Percentiles rank a stretch among this genome's conserved stretches.
phyloP scores from a whole-genome alignment of 78 protist species.

The Acrasis kona region DNA sequence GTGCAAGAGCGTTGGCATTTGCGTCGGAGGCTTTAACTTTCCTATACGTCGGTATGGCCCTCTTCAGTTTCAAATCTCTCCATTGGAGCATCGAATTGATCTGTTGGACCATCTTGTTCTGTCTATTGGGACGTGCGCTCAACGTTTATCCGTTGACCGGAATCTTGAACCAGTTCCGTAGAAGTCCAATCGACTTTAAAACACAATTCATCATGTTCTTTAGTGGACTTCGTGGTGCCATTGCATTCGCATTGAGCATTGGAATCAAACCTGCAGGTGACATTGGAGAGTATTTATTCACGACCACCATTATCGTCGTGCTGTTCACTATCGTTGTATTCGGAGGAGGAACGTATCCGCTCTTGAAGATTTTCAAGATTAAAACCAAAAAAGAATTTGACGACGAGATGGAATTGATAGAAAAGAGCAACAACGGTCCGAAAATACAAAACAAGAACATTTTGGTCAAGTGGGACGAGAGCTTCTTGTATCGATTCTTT shows the following conservation, averaged over 20 bases:
- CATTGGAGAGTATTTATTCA: conserved; percentile 14
- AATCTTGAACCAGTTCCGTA: conserved; percentile 7
- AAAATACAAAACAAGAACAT: too few relatives aligned
- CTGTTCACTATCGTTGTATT: conserved; percentile 37
- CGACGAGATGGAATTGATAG: not conserved
- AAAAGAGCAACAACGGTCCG: too few relatives aligned
- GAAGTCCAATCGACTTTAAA: not conserved
- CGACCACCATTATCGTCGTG: conserved; percentile 57
- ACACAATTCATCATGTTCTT: conserved; percentile 42
- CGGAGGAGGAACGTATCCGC: conserved; percentile 40
- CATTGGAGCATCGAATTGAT: not conserved
- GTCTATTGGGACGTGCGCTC: conserved; percentile 30
- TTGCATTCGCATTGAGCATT: conserved; percentile 67
- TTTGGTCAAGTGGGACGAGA: too few relatives aligned
- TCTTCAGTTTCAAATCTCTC: conserved; percentile 6
- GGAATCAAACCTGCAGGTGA: not conserved
- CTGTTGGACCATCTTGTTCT: not conserved
- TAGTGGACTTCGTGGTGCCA: conserved; percentile 79
- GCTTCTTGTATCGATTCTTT: too few relatives aligned
- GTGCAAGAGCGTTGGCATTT: conserved; percentile 12
- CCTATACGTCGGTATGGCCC: conserved; percentile 31
- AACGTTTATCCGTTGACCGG: conserved; percentile 41
- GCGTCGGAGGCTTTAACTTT: conserved; percentile 28
- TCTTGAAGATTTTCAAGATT: conserved; percentile 18
- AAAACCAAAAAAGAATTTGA: not conserved